These are phyloP conservation scores for Emmonsia crescens DNA, from an alignment of 2,329 filamentous ascomycete species.

Conservation along the genomic window DNA sequence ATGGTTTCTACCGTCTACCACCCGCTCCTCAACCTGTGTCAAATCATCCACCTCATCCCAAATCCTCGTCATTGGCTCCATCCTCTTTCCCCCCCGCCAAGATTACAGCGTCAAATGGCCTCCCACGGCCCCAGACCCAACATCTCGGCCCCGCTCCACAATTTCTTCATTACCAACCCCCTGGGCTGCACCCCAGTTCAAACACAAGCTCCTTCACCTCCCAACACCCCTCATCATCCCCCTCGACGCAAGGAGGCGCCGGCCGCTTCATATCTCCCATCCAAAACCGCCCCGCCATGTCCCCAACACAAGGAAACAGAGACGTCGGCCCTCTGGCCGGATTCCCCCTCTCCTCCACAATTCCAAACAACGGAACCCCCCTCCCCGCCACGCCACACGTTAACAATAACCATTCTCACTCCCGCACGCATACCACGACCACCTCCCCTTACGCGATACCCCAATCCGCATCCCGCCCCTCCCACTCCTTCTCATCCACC, in stretches of 20 bases:
- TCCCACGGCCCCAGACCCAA: background rate
- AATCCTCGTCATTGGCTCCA: background rate
- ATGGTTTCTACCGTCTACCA: background rate
- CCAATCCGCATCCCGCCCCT: conserved; percentile 21
- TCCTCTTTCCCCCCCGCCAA: background rate
- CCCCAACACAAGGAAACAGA: conserved; percentile 40
- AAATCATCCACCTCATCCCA: background rate
- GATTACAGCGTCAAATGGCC: background rate
- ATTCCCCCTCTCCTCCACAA: conserved; percentile 23
- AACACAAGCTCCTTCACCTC: conserved; percentile 20
- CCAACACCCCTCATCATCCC: conserved; percentile 33
- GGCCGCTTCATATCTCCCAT: conserved; percentile 29
- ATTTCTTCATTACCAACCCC: conserved; percentile 11
- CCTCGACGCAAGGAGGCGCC: conserved; percentile 21
- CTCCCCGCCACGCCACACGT: conserved; percentile 22
- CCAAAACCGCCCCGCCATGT: conserved; percentile 38
- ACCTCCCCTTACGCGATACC: conserved; percentile 9
- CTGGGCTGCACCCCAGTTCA: background rate
- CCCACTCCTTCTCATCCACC: conserved; percentile 24
- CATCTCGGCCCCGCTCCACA: background rate
- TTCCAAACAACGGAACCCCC: conserved; percentile 19
- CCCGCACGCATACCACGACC: background rate
- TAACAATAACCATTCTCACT: conserved; percentile 1
- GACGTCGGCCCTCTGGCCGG: conserved; percentile 37
- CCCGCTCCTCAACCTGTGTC: background rate